These are phyloP conservation scores for Mycoemilia scoparia DNA, from an alignment of 192 early-diverging fungal genomes.

Conservation along the genomic window DNA sequence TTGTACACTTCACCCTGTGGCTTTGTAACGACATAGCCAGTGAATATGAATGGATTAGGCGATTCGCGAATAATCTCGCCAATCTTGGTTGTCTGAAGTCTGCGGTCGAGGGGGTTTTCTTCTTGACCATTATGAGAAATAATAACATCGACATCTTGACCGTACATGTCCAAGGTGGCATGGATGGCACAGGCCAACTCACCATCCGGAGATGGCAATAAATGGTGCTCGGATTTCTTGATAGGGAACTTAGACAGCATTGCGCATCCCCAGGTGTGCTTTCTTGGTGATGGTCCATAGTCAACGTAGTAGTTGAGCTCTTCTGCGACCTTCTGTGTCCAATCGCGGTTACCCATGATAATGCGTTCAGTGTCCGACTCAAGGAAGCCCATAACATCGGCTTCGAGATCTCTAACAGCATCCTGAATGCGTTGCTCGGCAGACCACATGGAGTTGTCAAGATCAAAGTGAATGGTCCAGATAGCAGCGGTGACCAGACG, in stretches of 20 bases:
- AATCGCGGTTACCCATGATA: constrained; percentile 74
- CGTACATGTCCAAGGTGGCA: constrained; percentile 68
- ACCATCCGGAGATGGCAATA: constrained; percentile 61
- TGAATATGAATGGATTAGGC: constrained; percentile 55
- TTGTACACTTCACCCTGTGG: constrained; percentile 44
- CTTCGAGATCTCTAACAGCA: constrained; percentile 53
- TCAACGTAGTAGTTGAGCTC: constrained; percentile 60
- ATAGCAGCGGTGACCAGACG: constrained; percentile 56
- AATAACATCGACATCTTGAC: constrained; percentile 59
- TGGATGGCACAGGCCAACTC: constrained; percentile 74
- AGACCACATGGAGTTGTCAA: constrained; percentile 75
- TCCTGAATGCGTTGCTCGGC: constrained; percentile 52
- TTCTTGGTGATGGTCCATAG: constrained; percentile 66
- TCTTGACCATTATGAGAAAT: constrained; percentile 71
- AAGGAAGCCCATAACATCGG: constrained; percentile 64
- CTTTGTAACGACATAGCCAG: constrained; percentile 64
- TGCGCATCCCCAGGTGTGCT: constrained; percentile 74
- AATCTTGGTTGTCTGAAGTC: constrained; percentile 56
- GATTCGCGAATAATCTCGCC: constrained; percentile 60
- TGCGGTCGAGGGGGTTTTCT: constrained; percentile 53
- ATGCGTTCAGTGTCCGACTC: constrained; percentile 63
- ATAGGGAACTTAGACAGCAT: constrained; percentile 81
- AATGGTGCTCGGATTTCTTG: constrained; percentile 45
- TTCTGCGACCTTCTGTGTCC: constrained; percentile 58
- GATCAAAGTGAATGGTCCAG: constrained; percentile 74